Conservation (phyloP, 192 early-diverging fungal genomes). For the Rhizophlyctis rosea region DNA sequence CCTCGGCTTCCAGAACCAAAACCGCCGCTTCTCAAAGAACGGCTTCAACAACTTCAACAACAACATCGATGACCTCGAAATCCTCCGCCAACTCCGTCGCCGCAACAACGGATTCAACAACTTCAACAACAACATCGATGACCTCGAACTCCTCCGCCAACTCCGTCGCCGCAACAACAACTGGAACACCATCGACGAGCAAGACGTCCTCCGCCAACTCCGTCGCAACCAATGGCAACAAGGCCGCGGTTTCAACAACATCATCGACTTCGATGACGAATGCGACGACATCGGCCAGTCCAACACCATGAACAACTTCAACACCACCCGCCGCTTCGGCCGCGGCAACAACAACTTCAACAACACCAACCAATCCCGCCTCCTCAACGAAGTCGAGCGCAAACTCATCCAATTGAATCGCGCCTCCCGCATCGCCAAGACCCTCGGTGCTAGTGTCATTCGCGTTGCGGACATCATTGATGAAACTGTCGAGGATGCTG, state of each 20-base stretch:
- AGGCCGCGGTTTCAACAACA: background rate
- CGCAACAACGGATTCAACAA: background rate
- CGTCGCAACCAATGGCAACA: no score
- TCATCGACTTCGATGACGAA: constrained; percentile 1
- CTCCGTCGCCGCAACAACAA: background rate
- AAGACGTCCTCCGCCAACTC: no score
- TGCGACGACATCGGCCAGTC: background rate
- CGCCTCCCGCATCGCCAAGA: background rate
- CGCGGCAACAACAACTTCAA: background rate
- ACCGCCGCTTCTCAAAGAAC: background rate
- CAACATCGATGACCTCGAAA: background rate
- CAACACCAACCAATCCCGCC: background rate
- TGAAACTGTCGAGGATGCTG: no score
- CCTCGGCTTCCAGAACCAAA: background rate
- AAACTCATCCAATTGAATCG: background rate
- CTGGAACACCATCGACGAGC: background rate
- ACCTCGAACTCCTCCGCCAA: background rate
- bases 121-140: background rate
- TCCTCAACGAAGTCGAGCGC: background rate
- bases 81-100: background rate
- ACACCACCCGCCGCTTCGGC: background rate
- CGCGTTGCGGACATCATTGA: no score
- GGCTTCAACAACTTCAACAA: background rate
- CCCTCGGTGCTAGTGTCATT: no score
- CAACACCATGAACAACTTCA: background rate